These are phyloP conservation scores for Pestalotiopsis sp. DNA, from an alignment of 2,329 filamentous ascomycete genomes.

Conservation along the genomic window DNA sequence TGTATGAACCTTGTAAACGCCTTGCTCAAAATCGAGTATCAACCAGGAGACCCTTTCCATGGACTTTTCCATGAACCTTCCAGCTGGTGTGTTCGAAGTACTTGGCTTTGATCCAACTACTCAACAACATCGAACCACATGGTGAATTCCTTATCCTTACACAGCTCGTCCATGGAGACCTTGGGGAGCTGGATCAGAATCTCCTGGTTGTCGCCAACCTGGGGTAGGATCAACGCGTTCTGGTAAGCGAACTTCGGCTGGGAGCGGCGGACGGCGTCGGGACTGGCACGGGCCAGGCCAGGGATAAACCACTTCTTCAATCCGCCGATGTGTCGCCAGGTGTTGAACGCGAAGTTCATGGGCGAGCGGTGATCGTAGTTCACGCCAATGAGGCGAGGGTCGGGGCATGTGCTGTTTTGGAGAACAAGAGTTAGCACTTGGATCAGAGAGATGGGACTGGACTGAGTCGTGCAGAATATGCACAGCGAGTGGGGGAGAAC, in stretches of 20 bases:
- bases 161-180: not conserved
- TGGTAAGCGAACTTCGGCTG: not conserved
- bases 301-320: not conserved
- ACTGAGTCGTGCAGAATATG: not conserved
- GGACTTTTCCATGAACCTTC: no score
- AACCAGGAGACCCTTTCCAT: no score
- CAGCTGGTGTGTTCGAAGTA: no score
- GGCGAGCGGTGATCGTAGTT: not conserved
- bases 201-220: not conserved
- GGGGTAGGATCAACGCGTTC: not conserved
- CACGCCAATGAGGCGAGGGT: not conserved
- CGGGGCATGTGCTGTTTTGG: not conserved
- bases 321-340: not conserved
- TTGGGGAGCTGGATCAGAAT: not conserved
- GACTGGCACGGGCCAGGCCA: not conserved
- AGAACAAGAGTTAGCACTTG: not conserved
- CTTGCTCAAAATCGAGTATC: no score
- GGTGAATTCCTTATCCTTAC: not conserved
- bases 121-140: not conserved
- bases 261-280: not conserved
- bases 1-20: no score
- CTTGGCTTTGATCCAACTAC: not conserved
- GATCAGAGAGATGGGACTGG: not conserved
- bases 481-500: no score
- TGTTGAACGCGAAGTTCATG: not conserved